Base-by-base conservation (phyloP, 2,329 filamentous ascomycete genomes). In the Penicillium sp. region DNA sequence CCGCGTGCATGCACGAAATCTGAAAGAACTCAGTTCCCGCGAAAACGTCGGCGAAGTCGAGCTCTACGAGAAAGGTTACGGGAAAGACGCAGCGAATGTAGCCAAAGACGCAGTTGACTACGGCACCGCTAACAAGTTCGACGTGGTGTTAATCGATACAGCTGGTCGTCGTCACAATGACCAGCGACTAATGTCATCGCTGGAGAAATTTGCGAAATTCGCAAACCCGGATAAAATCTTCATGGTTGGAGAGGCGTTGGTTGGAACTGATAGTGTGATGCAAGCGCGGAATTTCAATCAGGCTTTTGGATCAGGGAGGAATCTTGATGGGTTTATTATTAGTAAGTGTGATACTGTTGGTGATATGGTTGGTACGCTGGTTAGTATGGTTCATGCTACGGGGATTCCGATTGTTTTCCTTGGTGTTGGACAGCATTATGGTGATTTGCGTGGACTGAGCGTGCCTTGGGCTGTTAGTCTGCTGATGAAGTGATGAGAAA, bases 301-400 rank as follows among this genome's bases (percentile, higher is more conserved):
- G 30, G 89, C 90, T 2, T 97, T 99, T 75, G 95, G 94, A 26
- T 80, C 84, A 4, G 86, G 85, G 12, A 81, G 93, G 51, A 84
- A 84, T 23, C 81, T 99, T 30, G 95, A 99, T 74, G 94, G 94
- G 5, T 99, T 99, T 74, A 96, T 99, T 69, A 97, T 99, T 64
- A 93, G 88, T 54, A 99, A 99, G 75, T 97, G 94, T 71, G 94
- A 99, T 76, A 99, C 94, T 0, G 95, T 99, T 30, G 95, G 94
- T n/a, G 93, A 97, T 75, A 97, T 97, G 92, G 91, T 97, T 36
- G 91, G 87, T 2, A 97, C 93, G 2, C 79, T 99, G 58, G 94
- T 99, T 56, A 96, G 90, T 70, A 93, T 99, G 79, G 93, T 99
- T 32, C 93, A 97, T 75, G 93, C 94, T 3, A 99, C 95, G 3